phyloP scores from a whole-genome alignment of 441 rosid genomes.

The Bocquillonia castaneifolia region DNA sequence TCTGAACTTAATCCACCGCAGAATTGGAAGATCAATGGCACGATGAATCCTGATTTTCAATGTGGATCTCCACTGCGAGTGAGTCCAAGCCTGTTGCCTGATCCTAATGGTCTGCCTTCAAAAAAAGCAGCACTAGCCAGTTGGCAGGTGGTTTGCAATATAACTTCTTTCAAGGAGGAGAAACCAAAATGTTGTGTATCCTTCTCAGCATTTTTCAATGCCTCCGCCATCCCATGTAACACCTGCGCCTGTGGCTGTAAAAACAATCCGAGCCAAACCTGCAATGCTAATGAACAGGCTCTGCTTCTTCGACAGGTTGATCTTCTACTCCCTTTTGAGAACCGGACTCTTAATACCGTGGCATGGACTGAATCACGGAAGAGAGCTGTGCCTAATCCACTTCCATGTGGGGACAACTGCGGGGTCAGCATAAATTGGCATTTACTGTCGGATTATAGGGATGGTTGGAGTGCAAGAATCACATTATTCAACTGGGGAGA shows the following conservation, averaged over 20 bases:
- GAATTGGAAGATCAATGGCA: conserved; percentile 70
- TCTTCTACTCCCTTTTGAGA: conserved; percentile 70
- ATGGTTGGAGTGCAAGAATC: conserved; percentile 78
- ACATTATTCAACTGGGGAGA: conserved; percentile 87
- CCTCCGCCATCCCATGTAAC: conserved; percentile 68
- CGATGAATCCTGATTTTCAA: conserved; percentile 58
- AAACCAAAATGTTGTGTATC: conserved; percentile 79
- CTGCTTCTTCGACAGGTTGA: conserved; percentile 60
- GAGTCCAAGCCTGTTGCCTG: conserved; percentile 61
- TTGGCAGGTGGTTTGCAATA: conserved; percentile 91
- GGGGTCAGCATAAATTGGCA: conserved; percentile 94
- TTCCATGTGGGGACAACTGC: conserved; percentile 80
- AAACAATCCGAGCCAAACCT: conserved; percentile 34
- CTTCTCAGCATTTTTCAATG: conserved; percentile 78
- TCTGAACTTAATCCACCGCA: conserved; percentile 60
- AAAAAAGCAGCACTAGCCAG: conserved; percentile 55
- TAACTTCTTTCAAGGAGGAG: conserved; percentile 44
- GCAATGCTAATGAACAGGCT: conserved; percentile 57
- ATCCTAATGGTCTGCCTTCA: conserved; percentile 53
- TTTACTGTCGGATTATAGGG: conserved; percentile 50
- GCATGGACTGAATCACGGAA: conserved; percentile 55
- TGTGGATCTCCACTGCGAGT: conserved; percentile 74
- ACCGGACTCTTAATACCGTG: conserved; percentile 42
- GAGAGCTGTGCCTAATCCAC: conserved; percentile 46
- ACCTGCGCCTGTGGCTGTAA: conserved; percentile 84